phyloP scores from a whole-genome alignment of 1,139 yeast species.

The Diutina ranongensis region DNA sequence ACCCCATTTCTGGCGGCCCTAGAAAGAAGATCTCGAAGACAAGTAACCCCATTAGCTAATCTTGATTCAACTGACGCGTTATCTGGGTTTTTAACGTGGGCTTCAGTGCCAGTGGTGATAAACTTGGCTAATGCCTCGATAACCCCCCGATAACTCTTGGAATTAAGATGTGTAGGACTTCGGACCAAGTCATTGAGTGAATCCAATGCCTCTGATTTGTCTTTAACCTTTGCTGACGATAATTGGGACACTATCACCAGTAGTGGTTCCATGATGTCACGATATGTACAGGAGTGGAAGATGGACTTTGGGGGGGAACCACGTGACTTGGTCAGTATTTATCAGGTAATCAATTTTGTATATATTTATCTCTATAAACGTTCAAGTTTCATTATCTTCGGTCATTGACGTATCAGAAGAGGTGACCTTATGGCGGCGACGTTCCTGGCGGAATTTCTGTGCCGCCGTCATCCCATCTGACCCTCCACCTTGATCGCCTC shows the following conservation, averaged over 20 bases:
- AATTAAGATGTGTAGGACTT: neutral
- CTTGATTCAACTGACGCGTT: neutral
- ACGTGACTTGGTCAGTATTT: too few relatives aligned
- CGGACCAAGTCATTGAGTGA: neutral
- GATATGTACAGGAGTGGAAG: too few relatives aligned
- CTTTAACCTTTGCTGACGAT: neutral
- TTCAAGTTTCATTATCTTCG: neutral
- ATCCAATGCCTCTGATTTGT: neutral
- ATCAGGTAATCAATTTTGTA: too few relatives aligned
- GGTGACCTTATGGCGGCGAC: neutral
- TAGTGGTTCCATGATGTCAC: neutral
- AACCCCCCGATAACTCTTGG: neutral
- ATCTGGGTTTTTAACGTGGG: neutral
- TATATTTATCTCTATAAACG: neutral
- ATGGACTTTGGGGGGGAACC: neutral
- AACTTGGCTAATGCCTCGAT: neutral
- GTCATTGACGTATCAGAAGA: neutral
- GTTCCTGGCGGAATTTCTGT: constrained; percentile 3
- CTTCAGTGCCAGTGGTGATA: neutral
- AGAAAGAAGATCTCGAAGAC: neutral
- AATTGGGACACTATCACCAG: neutral
- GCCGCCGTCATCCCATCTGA: neutral
- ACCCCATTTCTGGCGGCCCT: neutral
- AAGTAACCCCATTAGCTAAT: neutral
- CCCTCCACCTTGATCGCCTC: constrained; percentile 12